phyloP scores from a whole-genome alignment of 2,329 filamentous ascomycete genomes.

The Nannizziopsis arthrosporioides region DNA sequence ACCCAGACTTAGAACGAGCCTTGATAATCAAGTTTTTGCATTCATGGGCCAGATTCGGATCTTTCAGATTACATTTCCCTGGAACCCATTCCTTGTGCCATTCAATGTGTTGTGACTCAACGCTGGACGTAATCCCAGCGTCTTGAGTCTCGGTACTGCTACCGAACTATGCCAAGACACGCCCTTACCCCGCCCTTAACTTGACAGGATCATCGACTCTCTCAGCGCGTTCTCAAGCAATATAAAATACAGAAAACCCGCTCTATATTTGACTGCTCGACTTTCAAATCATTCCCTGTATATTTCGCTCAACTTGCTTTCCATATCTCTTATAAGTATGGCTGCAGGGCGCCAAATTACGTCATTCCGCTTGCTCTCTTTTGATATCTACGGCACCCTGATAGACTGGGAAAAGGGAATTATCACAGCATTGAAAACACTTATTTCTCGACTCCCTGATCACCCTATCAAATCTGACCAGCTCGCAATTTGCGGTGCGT shows the following conservation, averaged over 20 bases:
- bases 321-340: not conserved
- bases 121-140: no score
- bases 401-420: conserved; percentile 68
- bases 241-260: not conserved
- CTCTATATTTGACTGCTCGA: not conserved
- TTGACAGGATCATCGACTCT: no score
- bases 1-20: no score
- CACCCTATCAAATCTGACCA: conserved; percentile 29
- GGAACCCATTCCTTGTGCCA: no score
- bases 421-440: conserved; percentile 38
- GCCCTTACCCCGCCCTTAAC: no score
- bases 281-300: conserved; percentile 54
- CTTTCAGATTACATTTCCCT: no score
- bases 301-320: not conserved
- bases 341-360: conserved; percentile 1
- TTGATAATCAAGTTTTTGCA: no score
- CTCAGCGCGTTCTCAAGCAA: conserved; percentile 14
- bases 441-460: conserved; percentile 32
- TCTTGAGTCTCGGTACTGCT: no score
- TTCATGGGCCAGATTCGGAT: no score
- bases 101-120: no score
- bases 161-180: no score
- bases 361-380: conserved; percentile 48
- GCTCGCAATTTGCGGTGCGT: conserved; percentile 34
- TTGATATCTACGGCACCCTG: conserved; percentile 71